phyloP scores from a whole-genome alignment of 164 flowering plant genomes.

The Magnolia kwangsiensis region DNA sequence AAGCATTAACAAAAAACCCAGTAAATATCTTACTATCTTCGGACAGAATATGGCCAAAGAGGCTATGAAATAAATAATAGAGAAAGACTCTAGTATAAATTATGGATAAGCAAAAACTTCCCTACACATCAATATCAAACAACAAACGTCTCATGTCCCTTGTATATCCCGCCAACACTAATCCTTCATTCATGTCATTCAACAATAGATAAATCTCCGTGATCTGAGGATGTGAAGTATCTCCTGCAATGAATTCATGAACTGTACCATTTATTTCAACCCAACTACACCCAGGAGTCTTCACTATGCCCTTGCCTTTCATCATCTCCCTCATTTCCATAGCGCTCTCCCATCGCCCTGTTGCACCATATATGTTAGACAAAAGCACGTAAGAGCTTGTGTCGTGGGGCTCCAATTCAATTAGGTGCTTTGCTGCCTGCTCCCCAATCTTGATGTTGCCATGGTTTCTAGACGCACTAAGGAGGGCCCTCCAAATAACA shows the following conservation, averaged over 20 bases:
- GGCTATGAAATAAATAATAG: no score
- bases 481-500: conserved; percentile 16
- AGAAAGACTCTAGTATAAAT: not conserved
- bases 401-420: conserved; percentile 14
- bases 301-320: conserved; percentile 8
- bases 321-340: conserved; percentile 9
- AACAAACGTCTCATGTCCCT: not conserved
- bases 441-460: conserved; percentile 12
- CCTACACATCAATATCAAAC: conserved; percentile 1
- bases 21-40: no score
- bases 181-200: conserved; percentile 4
- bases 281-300: conserved; percentile 13
- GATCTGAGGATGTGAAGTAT: conserved; percentile 12
- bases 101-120: not conserved
- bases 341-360: conserved; percentile 4
- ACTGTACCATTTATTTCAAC: conserved; percentile 8
- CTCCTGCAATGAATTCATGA: conserved; percentile 15
- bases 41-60: no score
- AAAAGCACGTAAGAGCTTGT: conserved; percentile 16
- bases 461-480: conserved; percentile 10
- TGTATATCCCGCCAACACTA: conserved; percentile 4
- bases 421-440: conserved; percentile 13
- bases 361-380: conserved; percentile 14
- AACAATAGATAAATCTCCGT: conserved; percentile 9
- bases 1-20: no score